A percentile compares a stretch with the other conserved stretches of the same genome.
These are phyloP conservation scores for Boletus fagicola DNA, from an alignment of 768 basidiomycete species.

Conservation along the genomic window DNA sequence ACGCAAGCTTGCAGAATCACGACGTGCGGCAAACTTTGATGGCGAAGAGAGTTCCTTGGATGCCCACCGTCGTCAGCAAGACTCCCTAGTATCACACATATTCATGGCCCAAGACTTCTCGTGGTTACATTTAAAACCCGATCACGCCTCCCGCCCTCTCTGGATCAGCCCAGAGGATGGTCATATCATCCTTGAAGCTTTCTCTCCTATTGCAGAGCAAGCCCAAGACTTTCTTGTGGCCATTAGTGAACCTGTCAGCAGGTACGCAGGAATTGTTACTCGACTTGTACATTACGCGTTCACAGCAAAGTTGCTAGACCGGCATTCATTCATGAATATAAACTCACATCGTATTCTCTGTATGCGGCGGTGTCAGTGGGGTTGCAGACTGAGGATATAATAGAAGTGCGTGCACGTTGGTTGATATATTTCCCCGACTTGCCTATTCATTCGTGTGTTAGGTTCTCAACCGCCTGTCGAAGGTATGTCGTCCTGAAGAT, in stretches of 20 bases:
- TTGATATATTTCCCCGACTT: slow-evolving; percentile 20
- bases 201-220: slow-evolving; percentile 95
- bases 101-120: slow-evolving; percentile 86
- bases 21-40: slow-evolving; percentile 39
- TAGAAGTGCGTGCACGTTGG: slow-evolving; percentile 66
- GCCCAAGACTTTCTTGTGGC: slow-evolving; percentile 98
- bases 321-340: slow-evolving; percentile 98
- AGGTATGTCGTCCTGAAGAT: slow-evolving; percentile 38
- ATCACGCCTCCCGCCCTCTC: slow-evolving; percentile 88
- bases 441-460: slow-evolving; percentile 39
- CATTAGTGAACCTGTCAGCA: slow-evolving; percentile 97
- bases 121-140: slow-evolving; percentile 81
- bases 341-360: slow-evolving; percentile 94
- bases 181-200: slow-evolving; percentile 95
- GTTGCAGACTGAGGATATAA: slow-evolving; percentile 95
- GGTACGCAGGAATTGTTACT: slow-evolving; percentile 53
- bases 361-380: slow-evolving; percentile 99
- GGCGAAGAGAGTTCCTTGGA: slow-evolving; percentile 54
- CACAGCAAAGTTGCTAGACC: slow-evolving; percentile 54
- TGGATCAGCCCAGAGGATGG: slow-evolving; percentile 96
- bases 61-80: slow-evolving; percentile 69
- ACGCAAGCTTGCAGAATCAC: slow-evolving; percentile 69
- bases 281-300: slow-evolving; percentile 30
- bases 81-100: slow-evolving; percentile 74
- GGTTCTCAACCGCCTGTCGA: slow-evolving; percentile 80